Percentiles rank a stretch among this genome's conserved stretches.
These are phyloP conservation scores for Coprinopsis sp. DNA, from an alignment of 768 basidiomycete species.

Conservation along the genomic window DNA sequence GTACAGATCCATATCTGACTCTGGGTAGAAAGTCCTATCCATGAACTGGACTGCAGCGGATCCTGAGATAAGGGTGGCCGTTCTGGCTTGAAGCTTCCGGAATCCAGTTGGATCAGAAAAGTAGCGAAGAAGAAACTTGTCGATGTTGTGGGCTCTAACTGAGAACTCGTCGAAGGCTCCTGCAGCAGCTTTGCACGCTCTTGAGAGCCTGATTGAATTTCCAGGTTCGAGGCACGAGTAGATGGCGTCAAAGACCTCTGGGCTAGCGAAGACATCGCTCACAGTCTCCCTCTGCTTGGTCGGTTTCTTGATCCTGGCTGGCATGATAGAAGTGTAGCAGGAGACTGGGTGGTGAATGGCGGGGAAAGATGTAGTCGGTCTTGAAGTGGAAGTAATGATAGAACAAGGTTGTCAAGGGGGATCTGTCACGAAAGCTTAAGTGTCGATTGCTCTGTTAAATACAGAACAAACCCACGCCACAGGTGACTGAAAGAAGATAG, in stretches of 20 bases:
- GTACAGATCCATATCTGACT: constrained; percentile 52
- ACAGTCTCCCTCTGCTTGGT: too few species aligned
- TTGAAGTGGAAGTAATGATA: too few species aligned
- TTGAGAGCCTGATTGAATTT: constrained; percentile 11
- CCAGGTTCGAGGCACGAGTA: constrained; percentile 20
- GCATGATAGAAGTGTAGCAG: too few species aligned
- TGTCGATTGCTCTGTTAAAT: too few species aligned
- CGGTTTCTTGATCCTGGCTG: too few species aligned
- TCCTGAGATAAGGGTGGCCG: constrained; percentile 47
- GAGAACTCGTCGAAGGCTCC: background rate
- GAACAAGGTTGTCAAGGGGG: too few species aligned
- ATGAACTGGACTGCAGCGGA: constrained; percentile 52
- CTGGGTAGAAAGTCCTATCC: constrained; percentile 36
- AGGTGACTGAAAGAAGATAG: too few species aligned
- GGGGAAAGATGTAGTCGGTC: too few species aligned
- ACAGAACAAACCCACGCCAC: too few species aligned
- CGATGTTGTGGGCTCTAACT: background rate
- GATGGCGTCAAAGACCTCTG: constrained; percentile 9
- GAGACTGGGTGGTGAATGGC: too few species aligned
- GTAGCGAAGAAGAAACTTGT: background rate
- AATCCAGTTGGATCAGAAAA: constrained; percentile 21
- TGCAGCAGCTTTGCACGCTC: background rate
- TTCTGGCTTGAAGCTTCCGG: constrained; percentile 37
- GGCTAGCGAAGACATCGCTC: too few species aligned
- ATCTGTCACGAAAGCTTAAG: too few species aligned